These are phyloP conservation scores for Streptanthus diversifolius DNA, from an alignment of 345 rosid species.

Conservation along the genomic window DNA sequence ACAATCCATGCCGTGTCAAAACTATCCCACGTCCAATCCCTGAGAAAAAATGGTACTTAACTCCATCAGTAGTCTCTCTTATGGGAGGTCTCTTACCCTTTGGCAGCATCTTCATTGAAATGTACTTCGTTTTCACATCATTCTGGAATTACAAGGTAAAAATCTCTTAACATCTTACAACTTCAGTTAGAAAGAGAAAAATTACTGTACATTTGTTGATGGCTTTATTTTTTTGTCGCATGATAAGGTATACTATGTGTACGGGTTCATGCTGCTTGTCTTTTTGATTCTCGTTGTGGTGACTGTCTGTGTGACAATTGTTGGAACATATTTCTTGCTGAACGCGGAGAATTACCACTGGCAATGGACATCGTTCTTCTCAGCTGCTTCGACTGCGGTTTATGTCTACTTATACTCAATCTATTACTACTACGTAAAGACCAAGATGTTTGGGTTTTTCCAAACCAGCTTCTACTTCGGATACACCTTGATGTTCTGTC, in stretches of 20 bases:
- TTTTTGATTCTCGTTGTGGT: conserved; percentile 84
- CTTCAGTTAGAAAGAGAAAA: background rate
- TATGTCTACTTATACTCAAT: conserved; percentile 86
- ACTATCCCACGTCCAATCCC: conserved; percentile 97
- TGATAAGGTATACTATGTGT: conserved; percentile 87
- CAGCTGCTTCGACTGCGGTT: conserved; percentile 94
- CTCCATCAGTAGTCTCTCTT: conserved; percentile 82
- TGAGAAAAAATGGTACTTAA: conserved; percentile 96
- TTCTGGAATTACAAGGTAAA: conserved; percentile 98
- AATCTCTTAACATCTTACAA: background rate
- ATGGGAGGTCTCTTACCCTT: conserved; percentile 96
- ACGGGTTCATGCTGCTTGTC: conserved; percentile 89
- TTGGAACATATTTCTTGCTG: conserved; percentile 87
- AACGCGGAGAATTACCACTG: conserved; percentile 98
- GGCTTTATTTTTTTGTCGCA: background rate
- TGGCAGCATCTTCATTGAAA: conserved; percentile 95
- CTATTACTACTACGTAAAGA: conserved; percentile 82
- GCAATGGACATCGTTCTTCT: conserved; percentile 98
- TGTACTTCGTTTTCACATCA: conserved; percentile 92
- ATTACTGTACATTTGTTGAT: background rate
- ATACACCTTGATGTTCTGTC: conserved; percentile 93
- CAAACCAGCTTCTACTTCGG: conserved; percentile 94
- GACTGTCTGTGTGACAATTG: conserved; percentile 90
- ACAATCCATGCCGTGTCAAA: conserved; percentile 96
- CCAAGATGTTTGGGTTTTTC: conserved; percentile 93